Evolutionary conservation across 163 green algal genomes (phyloP), one percentile per base, ranked within the genome.

Genomic region (Picocystis sp.): DNA sequence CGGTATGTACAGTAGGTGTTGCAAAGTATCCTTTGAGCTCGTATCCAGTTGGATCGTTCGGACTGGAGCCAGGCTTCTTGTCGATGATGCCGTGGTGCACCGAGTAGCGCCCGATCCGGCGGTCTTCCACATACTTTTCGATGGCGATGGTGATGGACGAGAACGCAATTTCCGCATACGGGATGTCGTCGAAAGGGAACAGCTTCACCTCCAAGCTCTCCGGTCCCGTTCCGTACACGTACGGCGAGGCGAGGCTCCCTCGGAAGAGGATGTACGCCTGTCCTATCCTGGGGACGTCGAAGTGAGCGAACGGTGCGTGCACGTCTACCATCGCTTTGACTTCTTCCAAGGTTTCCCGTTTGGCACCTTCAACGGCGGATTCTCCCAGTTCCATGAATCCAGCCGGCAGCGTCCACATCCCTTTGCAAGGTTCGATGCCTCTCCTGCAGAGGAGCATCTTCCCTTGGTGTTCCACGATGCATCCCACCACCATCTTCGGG

Each of bases 331-430:
- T 11, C 1, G 80, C 80, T 11, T 69, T 61, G 0, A 80, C 84
- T 60, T 95, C 85, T 67, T 95, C 85, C 57, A 57, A 61, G 1
- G 82, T 93, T 50, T 95, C 85, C 11, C 85, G 55, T 1, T 50
- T 62, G 19, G 82, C 84, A 5, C 84, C 81, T 47, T 66, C 66
- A 45, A 61, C 64, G 11, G 52, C 69, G 56, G 52, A 71, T 58
- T 84, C 78, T 3, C 51, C 45, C 15, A 83, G 54, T 63, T 88
- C 79, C 73, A 87, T 73, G 67, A 74, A 93, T 1, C 84, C 84
- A 13, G 84, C 84, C 11, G 84, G 84, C 3, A 94, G 19, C 0
- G 84, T 93, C 84, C 84, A 94, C 33, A 78, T 47, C 2, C 83
- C 76, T 12, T 56, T 67, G 65, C 83, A 89, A 2, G 84, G 84